Percentiles rank a stretch among this genome's conserved stretches.
These are phyloP conservation scores for Botrytis tulipae DNA, from an alignment of 2,329 filamentous ascomycete genomes.

Conservation along the genomic window DNA sequence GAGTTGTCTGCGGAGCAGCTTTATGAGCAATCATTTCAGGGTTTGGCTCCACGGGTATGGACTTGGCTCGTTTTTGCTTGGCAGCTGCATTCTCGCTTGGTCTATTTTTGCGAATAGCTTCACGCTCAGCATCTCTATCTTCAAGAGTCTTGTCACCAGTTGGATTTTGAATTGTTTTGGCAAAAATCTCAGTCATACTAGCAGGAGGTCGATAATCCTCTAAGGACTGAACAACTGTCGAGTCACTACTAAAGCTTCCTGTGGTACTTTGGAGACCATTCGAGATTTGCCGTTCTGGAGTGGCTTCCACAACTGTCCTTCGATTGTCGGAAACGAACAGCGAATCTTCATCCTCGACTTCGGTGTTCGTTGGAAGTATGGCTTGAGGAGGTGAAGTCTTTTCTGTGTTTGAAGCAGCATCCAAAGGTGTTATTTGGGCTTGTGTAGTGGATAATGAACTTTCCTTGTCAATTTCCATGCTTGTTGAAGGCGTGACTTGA, in stretches of 20 bases:
- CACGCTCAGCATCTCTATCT: slow-evolving; percentile 15
- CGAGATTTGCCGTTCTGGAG: background rate
- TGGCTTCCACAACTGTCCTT: background rate
- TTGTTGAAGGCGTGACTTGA: background rate
- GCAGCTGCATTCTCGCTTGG: background rate
- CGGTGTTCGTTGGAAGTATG: background rate
- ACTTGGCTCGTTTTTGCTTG: background rate
- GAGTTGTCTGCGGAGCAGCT: background rate
- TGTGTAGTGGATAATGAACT: background rate
- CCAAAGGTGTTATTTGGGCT: background rate
- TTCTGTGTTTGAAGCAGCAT: too few relatives aligned
- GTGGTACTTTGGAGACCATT: background rate
- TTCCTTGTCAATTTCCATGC: background rate
- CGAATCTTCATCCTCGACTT: slow-evolving; percentile 23
- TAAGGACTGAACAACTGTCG: background rate
- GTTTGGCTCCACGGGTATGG: background rate
- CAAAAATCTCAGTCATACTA: slow-evolving; percentile 10
- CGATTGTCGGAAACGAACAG: slow-evolving; percentile 22
- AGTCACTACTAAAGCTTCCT: background rate
- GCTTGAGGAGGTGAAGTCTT: background rate
- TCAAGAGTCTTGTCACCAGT: background rate
- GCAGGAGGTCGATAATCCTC: background rate
- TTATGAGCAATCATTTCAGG: background rate
- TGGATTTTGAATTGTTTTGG: background rate
- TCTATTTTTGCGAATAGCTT: background rate